Percentiles rank a stretch among this genome's conserved stretches.
Conservation (phyloP, 1,284 basidiomycete species). For the Somion occarium region DNA sequence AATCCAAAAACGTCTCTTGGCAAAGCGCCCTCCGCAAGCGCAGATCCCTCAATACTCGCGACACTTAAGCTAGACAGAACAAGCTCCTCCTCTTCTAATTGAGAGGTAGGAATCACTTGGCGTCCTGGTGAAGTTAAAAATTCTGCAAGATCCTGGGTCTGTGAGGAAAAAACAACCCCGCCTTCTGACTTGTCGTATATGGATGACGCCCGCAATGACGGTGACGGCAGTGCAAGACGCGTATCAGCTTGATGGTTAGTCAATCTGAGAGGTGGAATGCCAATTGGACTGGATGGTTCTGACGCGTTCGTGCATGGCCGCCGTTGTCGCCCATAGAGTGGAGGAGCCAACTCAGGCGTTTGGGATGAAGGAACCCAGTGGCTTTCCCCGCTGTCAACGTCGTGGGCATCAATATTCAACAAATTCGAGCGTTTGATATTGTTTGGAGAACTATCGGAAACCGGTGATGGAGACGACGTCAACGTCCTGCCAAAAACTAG, state of each 20-base stretch:
- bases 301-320: not conserved
- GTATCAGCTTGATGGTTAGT: too few relatives aligned
- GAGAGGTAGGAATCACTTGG: not conserved
- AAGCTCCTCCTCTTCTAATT: not conserved
- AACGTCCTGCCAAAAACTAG: too few relatives aligned
- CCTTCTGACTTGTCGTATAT: not conserved
- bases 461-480: too few relatives aligned
- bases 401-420: too few relatives aligned
- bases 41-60: not conserved
- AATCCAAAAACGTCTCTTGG: too few relatives aligned
- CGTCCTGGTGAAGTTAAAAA: not conserved
- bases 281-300: not conserved
- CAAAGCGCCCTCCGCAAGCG: too few relatives aligned
- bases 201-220: not conserved
- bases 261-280: not conserved
- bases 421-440: too few relatives aligned
- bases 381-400: not conserved
- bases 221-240: too few relatives aligned
- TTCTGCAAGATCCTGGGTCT: constrained; percentile 14
- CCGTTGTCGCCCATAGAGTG: not conserved
- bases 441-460: too few relatives aligned
- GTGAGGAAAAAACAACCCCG: constrained; percentile 14
- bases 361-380: constrained; percentile 12
- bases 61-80: not conserved
- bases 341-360: not conserved